Evolutionary conservation across 306 rosid species (phyloP).

Genomic region (Fragaria vesca): DNA sequence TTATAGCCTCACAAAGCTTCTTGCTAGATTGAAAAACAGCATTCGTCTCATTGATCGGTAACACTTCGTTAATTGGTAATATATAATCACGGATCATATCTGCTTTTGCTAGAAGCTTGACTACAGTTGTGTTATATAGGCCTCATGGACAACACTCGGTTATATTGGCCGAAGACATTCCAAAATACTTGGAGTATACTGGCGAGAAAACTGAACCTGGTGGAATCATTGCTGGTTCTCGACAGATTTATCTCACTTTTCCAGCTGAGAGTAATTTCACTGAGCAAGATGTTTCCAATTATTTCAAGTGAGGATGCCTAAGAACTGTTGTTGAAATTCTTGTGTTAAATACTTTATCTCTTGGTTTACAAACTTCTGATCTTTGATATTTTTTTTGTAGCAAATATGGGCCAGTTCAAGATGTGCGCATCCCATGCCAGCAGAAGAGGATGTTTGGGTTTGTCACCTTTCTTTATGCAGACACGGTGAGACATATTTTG

Average conservation of each 20-base stretch:
- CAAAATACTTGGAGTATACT: slow-evolving; percentile 27
- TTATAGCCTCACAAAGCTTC: slow-evolving; percentile 46
- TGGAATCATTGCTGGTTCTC: slow-evolving; percentile 35
- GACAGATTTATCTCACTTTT: slow-evolving; percentile 51
- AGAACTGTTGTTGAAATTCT: not conserved
- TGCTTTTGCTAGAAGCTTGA: slow-evolving; percentile 4
- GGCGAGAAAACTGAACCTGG: slow-evolving; percentile 38
- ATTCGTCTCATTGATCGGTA: slow-evolving; percentile 49
- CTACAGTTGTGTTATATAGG: slow-evolving; percentile 24
- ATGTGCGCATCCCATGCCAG: slow-evolving; percentile 51
- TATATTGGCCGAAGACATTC: slow-evolving; percentile 43
- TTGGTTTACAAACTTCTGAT: not conserved
- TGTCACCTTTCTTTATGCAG: slow-evolving; percentile 44
- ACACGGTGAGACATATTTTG: slow-evolving; percentile 42
- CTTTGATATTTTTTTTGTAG: slow-evolving; percentile 17
- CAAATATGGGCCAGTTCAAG: slow-evolving; percentile 54
- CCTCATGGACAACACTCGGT: slow-evolving; percentile 53
- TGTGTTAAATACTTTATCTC: not conserved
- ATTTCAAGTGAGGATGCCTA: slow-evolving; percentile 37
- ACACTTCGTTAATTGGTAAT: not conserved
- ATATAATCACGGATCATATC: not conserved
- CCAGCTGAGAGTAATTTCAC: slow-evolving; percentile 49
- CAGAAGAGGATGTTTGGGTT: slow-evolving; percentile 57
- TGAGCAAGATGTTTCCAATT: slow-evolving; percentile 47
- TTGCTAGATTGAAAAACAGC: slow-evolving; percentile 42